These are phyloP conservation scores for Polyrhizophydium stewartii DNA, from an alignment of 371 early-diverging fungal genomes.

Conservation along the genomic window DNA sequence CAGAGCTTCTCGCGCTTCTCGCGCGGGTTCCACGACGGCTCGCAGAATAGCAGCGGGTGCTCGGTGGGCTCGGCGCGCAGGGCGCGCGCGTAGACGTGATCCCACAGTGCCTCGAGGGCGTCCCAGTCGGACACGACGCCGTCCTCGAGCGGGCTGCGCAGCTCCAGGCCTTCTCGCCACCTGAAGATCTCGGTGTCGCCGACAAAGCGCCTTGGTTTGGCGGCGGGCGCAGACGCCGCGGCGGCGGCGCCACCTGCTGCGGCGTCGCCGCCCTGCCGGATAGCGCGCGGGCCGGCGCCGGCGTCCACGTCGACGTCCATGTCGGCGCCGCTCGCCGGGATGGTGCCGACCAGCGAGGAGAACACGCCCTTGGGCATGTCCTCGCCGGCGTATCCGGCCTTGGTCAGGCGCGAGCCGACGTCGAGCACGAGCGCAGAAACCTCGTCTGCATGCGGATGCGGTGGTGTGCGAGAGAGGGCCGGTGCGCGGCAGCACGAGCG, in stretches of 20 bases:
- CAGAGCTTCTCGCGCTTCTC: slow-evolving; percentile 79
- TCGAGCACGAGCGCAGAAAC: slow-evolving; percentile 91
- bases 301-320: slow-evolving; percentile 16
- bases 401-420: slow-evolving; percentile 80
- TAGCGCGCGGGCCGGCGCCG: background rate
- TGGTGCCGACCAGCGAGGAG: slow-evolving; percentile 61
- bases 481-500: too few relatives aligned
- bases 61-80: slow-evolving; percentile 53
- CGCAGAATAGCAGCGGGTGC: slow-evolving; percentile 86
- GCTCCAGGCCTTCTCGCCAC: slow-evolving; percentile 76
- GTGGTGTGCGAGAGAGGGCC: too few relatives aligned
- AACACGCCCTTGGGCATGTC: slow-evolving; percentile 84
- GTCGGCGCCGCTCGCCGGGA: slow-evolving; percentile 24
- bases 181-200: slow-evolving; percentile 74
- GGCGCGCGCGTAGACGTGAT: slow-evolving; percentile 65
- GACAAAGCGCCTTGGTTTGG: slow-evolving; percentile 39
- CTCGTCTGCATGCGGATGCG: slow-evolving; percentile 77
- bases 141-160: slow-evolving; percentile 64
- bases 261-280: too few relatives aligned
- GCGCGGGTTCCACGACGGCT: slow-evolving; percentile 82
- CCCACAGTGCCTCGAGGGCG: slow-evolving; percentile 81
- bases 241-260: background rate
- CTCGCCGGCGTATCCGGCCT: slow-evolving; percentile 95
- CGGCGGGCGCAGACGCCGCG: background rate
- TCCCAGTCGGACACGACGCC: slow-evolving; percentile 84